Base-by-base conservation (phyloP, 2,329 filamentous ascomycete genomes). In the Aspergillus terreus region DNA sequence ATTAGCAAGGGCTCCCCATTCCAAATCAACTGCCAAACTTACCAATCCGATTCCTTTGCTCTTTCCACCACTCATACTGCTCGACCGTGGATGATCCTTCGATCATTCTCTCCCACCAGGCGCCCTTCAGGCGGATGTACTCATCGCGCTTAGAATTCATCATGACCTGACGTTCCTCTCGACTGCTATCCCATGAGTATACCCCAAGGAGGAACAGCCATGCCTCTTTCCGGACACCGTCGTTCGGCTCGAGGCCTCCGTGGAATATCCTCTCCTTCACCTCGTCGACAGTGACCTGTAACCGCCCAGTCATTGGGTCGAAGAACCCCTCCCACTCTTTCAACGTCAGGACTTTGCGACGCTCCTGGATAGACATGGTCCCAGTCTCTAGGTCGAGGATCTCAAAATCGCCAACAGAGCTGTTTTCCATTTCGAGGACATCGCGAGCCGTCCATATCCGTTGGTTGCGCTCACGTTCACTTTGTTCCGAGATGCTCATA, bases 261-360 rank as follows among this genome's bases (percentile, higher is more conserved):
- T 97, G 94, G 69, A 97, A 99, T 50, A 99, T 83, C n/a, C 94
- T 83, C 67, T 97, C 92, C 70, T 97, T 99, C 58, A 95, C 91
- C 68, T 99, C 94, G 59, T 96, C 90, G 3, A 86, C 78, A 0
- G 92, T 97, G 43, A 95, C 76, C 3, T 87, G 82, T 2, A 99
- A 73, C 41, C 85, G 79, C 0, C 94, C 94, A 0, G 84, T 88
- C 3, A 75, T 77, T 2, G 79, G 71, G 60, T 97, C 90, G 62
- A 99, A 97, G 67, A 90, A 97, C 0, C 78, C 81, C n/a, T 87
- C 84, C 94, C 94, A 99, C 69, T 99, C 94, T 57, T 87, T 81
- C 55, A 92, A 66, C 0, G 87, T 89, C 1, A 99, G 85, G 0
- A 84, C 80, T 63, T 86, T 90, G 58, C 92, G 82, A 61, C 84